A percentile compares a stretch with the other conserved stretches of the same genome.
Evolutionary conservation across 2,329 filamentous ascomycete species (phyloP).

Genomic region (Colletotrichum melonis): DNA sequence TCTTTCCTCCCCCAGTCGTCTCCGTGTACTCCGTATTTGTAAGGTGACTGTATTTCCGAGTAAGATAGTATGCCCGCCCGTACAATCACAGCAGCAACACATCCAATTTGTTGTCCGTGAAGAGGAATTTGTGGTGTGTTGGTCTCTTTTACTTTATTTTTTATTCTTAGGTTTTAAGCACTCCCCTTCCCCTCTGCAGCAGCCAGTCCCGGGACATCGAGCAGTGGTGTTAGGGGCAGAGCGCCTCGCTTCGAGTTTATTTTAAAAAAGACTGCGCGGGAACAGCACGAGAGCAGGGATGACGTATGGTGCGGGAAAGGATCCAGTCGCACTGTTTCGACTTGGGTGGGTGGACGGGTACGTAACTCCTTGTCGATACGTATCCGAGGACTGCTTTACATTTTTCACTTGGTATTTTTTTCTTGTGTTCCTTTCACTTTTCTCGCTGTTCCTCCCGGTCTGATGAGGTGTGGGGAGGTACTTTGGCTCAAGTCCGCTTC

Average conservation of each 20-base stretch:
- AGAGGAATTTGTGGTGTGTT: background rate
- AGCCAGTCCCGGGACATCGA: conserved; percentile 11
- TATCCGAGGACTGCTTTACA: background rate
- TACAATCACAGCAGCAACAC: background rate
- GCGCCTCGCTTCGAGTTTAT: conserved; percentile 31
- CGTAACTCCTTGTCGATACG: conserved; percentile 11
- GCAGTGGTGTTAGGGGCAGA: background rate
- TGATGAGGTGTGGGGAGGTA: background rate
- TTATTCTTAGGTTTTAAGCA: too few relatives aligned
- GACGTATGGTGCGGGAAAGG: background rate
- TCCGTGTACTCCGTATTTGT: too few relatives aligned
- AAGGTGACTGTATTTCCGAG: too few relatives aligned
- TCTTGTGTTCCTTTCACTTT: background rate
- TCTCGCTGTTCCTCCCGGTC: background rate
- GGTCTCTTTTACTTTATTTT: background rate
- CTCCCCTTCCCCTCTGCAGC: background rate
- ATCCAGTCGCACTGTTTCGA: conserved; percentile 13
- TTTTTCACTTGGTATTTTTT: too few relatives aligned
- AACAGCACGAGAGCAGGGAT: conserved; percentile 23
- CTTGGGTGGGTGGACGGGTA: background rate
- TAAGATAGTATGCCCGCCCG: too few relatives aligned
- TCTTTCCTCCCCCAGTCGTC: background rate
- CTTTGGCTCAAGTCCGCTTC: background rate
- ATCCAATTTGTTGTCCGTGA: background rate
- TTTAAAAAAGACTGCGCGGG: conserved; percentile 25